Evolutionary conservation across 345 rosid species (phyloP), one percentile per base, ranked within the genome.

Genomic region (Citrus australasica): DNA sequence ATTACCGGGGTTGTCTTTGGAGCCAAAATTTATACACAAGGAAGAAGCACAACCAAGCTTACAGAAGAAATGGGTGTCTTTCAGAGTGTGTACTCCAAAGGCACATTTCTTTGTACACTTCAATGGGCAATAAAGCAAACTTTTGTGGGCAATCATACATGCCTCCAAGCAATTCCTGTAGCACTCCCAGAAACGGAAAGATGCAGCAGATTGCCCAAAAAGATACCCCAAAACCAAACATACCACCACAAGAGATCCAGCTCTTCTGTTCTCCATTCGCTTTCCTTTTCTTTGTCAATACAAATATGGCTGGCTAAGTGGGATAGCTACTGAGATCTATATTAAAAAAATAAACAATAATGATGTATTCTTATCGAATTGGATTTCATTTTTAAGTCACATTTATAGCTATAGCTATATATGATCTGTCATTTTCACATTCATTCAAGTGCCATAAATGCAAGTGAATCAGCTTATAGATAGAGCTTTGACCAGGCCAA

Each of bases 1-100:
- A 14, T 67, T 67, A 67, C 70, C 70, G 37, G 70, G 70, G 5
- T 35, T 21, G 5, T 67, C 25, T 28, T 17, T 28, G 48, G 70
- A 35, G 70, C 7, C 35, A 33, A 67, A 19, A 33, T 27, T 22
- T n/a, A 5, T 67, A 40, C 70, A 67, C 40, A 37, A 19, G 37
- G 70, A 32, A 22, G 48, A 16, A 21, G 70, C 70, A 67, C 70
- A 67, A 19, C 70, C 70, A 67, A 67, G 38, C 70, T 67, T 37
- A 0, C 51, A 46, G 51, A 46, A 46, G 51, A 46, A 46, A 46
- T 46, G 51, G 51, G 51, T 46, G 51, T 13, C 51, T 17, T 53
- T 53, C 2, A 5, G 58, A 53, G 58, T 53, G 22, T 16, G 22
- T 53, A 17, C 58, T 0, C 58, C 22, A 5, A 53, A 53, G 58